A percentile compares a stretch with the other conserved stretches of the same genome.
Conservation (phyloP, 2,329 filamentous ascomycete genomes). For the Penicillium sp. region DNA sequence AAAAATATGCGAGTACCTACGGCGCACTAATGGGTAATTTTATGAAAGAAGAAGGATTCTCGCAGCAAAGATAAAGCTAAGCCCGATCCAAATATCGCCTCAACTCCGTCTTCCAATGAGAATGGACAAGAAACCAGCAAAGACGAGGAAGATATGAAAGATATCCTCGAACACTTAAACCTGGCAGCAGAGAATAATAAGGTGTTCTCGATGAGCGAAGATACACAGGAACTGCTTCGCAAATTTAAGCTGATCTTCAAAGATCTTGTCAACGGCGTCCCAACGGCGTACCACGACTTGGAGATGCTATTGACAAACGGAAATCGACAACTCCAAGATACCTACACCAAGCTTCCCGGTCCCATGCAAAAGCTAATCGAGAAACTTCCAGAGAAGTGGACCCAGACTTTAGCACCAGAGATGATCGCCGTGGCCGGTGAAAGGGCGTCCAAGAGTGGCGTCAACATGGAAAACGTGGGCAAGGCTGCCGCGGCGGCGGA, state of each 20-base stretch:
- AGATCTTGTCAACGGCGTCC: conserved; percentile 88
- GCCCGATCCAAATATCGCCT: conserved; percentile 5
- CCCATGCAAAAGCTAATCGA: conserved; percentile 87
- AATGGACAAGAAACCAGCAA: conserved; percentile 48
- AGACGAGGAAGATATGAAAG: conserved; percentile 74
- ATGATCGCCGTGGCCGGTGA: conserved; percentile 78
- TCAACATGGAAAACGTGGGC: conserved; percentile 58
- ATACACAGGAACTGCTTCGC: conserved; percentile 78
- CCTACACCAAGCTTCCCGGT: conserved; percentile 70
- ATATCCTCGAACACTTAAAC: conserved; percentile 82
- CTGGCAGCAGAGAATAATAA: conserved; percentile 83
- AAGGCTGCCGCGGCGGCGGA: conserved; percentile 63
- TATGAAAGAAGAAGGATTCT: conserved; percentile 11
- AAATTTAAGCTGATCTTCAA: conserved; percentile 90
- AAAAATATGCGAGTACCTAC: background rate
- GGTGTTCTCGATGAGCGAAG: conserved; percentile 80
- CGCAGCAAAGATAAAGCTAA: conserved; percentile 6
- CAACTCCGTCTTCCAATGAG: conserved; percentile 29
- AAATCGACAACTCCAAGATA: conserved; percentile 66
- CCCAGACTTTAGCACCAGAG: conserved; percentile 75
- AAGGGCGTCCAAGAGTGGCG: conserved; percentile 62
- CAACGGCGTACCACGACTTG: conserved; percentile 92
- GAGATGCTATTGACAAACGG: conserved; percentile 67
- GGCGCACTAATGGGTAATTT: background rate
- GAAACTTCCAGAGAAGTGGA: conserved; percentile 80